phyloP scores from a whole-genome alignment of 2,329 filamentous ascomycete species.

The Corinectria fuckeliana region DNA sequence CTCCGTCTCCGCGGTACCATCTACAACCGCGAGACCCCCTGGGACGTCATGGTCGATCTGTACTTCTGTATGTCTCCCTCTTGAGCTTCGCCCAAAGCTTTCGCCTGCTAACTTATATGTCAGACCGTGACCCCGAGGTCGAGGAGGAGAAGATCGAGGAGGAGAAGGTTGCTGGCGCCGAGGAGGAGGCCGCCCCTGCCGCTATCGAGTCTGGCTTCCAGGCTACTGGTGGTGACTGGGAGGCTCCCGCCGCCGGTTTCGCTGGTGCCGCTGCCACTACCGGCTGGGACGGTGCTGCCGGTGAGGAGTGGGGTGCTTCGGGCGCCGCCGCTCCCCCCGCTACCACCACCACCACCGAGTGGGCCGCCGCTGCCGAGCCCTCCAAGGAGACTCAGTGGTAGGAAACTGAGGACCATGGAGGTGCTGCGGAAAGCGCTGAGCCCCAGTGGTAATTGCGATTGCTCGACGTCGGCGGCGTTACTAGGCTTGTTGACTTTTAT shows the following conservation, averaged over 20 bases:
- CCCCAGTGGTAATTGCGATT: conserved; percentile 28
- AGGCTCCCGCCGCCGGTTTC: conserved; percentile 76
- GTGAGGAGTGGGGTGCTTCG: conserved; percentile 67
- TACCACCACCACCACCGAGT: conserved; percentile 70
- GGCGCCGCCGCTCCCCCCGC: conserved; percentile 62
- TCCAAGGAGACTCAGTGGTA: conserved; percentile 65
- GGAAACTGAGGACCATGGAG: conserved; percentile 35
- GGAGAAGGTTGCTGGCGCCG: conserved; percentile 86
- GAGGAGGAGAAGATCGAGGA: conserved; percentile 97
- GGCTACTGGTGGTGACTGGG: conserved; percentile 78
- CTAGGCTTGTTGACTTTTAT: conserved; percentile 38
- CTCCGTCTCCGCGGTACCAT: conserved; percentile 98
- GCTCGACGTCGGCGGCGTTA: conserved; percentile 39
- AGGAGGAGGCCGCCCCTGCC: conserved; percentile 74
- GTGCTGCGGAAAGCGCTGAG: conserved; percentile 9
- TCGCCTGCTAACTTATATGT: conserved; percentile 21
- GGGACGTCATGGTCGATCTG: conserved; percentile 99
- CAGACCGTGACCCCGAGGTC: conserved; percentile 96
- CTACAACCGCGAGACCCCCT: conserved; percentile 92
- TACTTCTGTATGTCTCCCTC: conserved; percentile 81
- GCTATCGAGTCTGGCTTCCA: conserved; percentile 82
- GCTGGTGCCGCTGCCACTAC: conserved; percentile 64
- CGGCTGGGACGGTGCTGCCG: conserved; percentile 64
- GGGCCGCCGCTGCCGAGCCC: conserved; percentile 61
- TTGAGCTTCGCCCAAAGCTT: neutral